Evolutionary conservation across 169 alveolate species (phyloP).

Genomic region (Cryptosporidium meleagridis): DNA sequence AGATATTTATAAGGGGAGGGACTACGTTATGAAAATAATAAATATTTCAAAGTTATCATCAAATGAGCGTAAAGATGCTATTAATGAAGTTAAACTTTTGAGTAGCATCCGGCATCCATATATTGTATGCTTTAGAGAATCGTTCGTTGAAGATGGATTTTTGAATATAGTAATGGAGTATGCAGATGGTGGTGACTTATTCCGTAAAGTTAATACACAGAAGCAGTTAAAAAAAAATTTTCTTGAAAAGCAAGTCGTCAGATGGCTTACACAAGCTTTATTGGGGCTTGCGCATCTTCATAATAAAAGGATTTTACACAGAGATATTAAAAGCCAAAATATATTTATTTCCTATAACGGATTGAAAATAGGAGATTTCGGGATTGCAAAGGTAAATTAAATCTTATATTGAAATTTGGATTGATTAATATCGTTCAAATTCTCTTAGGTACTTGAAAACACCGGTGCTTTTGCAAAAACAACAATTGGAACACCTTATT

Average conservation of each 20-base stretch:
- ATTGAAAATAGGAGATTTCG: conserved; percentile 93
- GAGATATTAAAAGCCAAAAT: conserved; percentile 93
- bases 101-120: conserved; percentile 85
- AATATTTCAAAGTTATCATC: conserved; percentile 76
- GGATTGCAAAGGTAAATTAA: conserved; percentile 87
- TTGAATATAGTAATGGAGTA: conserved; percentile 90
- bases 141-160: conserved; percentile 87
- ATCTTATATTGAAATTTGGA: neutral
- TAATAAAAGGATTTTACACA: conserved; percentile 86
- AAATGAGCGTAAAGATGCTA: conserved; percentile 85
- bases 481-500: conserved; percentile 99
- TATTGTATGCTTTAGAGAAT: conserved; percentile 88
- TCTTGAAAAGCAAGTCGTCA: conserved; percentile 82
- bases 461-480: conserved; percentile 95
- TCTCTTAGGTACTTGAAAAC: conserved; percentile 87
- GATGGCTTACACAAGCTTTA: conserved; percentile 86
- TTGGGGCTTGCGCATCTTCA: conserved; percentile 88
- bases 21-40: conserved; percentile 82
- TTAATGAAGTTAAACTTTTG: conserved; percentile 85
- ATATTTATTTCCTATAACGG: conserved; percentile 88
- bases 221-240: conserved; percentile 12
- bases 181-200: conserved; percentile 89
- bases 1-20: conserved; percentile 74
- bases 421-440: neutral
- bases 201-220: conserved; percentile 3